Evolutionary conservation across 495 filamentous ascomycete genomes (phyloP), one percentile per base, ranked within the genome.

Genomic region (Hypomontagnella monticulosa): DNA sequence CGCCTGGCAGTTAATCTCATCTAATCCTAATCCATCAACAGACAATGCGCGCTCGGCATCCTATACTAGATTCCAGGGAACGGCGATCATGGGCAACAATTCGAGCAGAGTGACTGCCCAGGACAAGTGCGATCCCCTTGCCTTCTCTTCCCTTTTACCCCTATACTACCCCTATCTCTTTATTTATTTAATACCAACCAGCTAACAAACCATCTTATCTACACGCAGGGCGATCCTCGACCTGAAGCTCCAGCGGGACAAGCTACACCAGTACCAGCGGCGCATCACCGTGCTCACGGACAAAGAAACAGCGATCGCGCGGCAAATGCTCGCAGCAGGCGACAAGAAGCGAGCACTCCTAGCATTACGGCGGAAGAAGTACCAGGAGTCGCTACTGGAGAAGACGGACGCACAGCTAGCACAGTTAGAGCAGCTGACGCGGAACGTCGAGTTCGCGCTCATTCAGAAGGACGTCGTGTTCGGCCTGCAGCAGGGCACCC

Each of bases 221-320:
- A 9, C n/a, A 1, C 18, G 30, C 48, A 80, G 80, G 69, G 95
- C 95, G 34, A 97, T 98, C 75, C 89, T 97, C 58, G 93, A 98
- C 79, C 88, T 99, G 74, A 98, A 98, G 77, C 91, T 88, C 79
- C 96, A 99, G 78, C 93, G 95, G 73, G 95, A 99, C 83, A 93
- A 91, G 70, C 91, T 98, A 1, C 92, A 93, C 64, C 91, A 96
- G 70, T 97, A 99, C 78, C 93, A 96, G 75, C 88, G 89, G 61
- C 90, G 91, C 66, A 94, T 99, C 72, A 63, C 66, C 19, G 66
- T 69, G 14, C 60, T 69, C 9, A 69, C 66, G 3, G 66, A 69
- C 33, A 63, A 63, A n/a, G 66, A 69, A 33, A 69, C 66, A 34
- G 66, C 66, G 89, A 69, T 89, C 88, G 50, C 85, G 85, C 2